These are phyloP conservation scores for Pythium aphanidermatum DNA, from an alignment of 352 stramenopile species.

Conservation along the genomic window DNA sequence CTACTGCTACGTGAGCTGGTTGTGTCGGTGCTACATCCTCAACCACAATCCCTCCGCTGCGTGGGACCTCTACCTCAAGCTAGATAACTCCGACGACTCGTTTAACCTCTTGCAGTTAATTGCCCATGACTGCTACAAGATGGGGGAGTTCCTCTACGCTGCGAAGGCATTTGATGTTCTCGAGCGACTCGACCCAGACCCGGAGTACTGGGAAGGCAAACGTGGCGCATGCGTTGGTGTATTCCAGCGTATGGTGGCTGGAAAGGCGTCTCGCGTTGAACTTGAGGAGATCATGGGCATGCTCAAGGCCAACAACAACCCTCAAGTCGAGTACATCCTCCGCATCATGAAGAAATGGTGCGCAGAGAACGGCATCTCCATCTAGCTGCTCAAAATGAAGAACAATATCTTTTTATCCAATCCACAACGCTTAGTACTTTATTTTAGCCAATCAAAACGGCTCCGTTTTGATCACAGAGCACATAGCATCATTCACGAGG, in stretches of 20 bases:
- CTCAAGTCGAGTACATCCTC: conserved; percentile 95
- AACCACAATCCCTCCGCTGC: conserved; percentile 92
- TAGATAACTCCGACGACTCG: conserved; percentile 92
- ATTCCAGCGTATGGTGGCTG: conserved; percentile 92
- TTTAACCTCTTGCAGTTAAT: conserved; percentile 96
- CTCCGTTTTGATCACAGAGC: too few species aligned
- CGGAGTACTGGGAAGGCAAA: conserved; percentile 97
- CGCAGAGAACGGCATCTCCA: conserved; percentile 83
- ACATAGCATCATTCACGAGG: too few species aligned
- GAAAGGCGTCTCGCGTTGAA: conserved; percentile 84
- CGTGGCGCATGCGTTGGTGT: conserved; percentile 93
- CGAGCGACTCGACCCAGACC: conserved; percentile 91
- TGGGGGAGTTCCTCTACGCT: conserved; percentile 94
- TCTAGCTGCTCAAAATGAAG: too few species aligned
- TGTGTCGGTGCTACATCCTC: conserved; percentile 92
- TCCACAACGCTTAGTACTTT: too few species aligned
- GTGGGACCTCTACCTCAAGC: conserved; percentile 96
- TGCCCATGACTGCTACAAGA: conserved; percentile 96
- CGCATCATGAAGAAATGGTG: conserved; percentile 96
- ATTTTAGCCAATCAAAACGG: too few species aligned
- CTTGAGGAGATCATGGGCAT: conserved; percentile 90
- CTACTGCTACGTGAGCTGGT: conserved; percentile 90
- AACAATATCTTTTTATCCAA: too few species aligned
- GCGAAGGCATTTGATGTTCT: conserved; percentile 95
- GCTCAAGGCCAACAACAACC: conserved; percentile 92